Conservation (phyloP, 768 basidiomycete species). For the Amanita fuliginea region DNA sequence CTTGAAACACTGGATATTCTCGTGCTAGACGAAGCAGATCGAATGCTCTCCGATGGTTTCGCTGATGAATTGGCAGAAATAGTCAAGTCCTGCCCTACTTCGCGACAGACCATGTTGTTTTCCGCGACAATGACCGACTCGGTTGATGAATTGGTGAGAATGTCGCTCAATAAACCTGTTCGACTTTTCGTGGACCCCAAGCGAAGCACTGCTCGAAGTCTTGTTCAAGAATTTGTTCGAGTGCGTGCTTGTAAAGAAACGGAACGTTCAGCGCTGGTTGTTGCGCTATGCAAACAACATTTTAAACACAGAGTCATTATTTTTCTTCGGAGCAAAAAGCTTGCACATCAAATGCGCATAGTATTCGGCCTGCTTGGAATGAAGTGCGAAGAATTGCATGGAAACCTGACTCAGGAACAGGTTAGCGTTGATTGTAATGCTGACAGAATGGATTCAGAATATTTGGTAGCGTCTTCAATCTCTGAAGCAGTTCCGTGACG, state of each 20-base stretch:
- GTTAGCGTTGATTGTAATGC: constrained; percentile 25
- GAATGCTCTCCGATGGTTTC: constrained; percentile 95
- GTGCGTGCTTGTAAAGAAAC: constrained; percentile 72
- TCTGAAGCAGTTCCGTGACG: constrained; percentile 80
- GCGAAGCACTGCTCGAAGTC: constrained; percentile 70
- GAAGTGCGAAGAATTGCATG: constrained; percentile 89
- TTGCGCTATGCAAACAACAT: constrained; percentile 77
- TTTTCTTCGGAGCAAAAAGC: constrained; percentile 93
- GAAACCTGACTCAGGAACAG: constrained; percentile 94
- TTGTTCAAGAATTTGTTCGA: constrained; percentile 92
- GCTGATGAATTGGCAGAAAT: constrained; percentile 92
- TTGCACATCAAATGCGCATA: constrained; percentile 94
- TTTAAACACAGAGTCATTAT: constrained; percentile 81
- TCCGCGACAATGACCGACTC: constrained; percentile 99
- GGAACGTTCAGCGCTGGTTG: constrained; percentile 68
- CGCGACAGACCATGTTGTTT: constrained; percentile 96
- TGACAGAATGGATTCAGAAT: background rate
- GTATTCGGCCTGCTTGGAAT: constrained; percentile 84
- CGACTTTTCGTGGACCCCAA: constrained; percentile 95
- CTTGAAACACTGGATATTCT: constrained; percentile 89
- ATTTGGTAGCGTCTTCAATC: constrained; percentile 65
- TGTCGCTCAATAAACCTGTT: constrained; percentile 89
- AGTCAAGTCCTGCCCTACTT: constrained; percentile 76
- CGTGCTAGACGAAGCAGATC: constrained; percentile 94
- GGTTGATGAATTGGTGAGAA: constrained; percentile 84